These are phyloP conservation scores for Mycena kentingensis DNA, from an alignment of 768 basidiomycete genomes.

Conservation along the genomic window DNA sequence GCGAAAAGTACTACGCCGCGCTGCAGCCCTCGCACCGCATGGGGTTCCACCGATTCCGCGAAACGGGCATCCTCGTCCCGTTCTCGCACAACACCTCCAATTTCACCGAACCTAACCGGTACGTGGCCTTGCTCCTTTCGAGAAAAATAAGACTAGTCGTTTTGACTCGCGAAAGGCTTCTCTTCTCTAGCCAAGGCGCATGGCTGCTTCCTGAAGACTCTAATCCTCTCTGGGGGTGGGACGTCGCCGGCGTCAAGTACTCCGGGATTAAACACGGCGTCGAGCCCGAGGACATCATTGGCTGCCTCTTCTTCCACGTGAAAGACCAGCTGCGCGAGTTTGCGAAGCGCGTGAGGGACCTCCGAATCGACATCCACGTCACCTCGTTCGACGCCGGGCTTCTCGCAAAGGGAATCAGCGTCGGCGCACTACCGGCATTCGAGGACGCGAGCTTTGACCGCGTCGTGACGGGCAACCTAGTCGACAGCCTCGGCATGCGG, in stretches of 20 bases:
- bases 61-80: conserved; percentile 33
- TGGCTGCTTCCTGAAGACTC: conserved; percentile 43
- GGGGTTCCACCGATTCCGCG: conserved; percentile 30
- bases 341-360: conserved; percentile 31
- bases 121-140: not conserved
- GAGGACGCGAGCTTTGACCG: conserved; percentile 32
- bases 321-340: conserved; percentile 34
- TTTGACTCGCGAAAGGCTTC: conserved; percentile 26
- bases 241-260: conserved; percentile 34
- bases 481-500: conserved; percentile 26
- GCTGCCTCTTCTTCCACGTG: conserved; percentile 39
- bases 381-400: conserved; percentile 36
- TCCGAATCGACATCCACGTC: conserved; percentile 30
- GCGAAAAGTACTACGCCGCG: conserved; percentile 37
- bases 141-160: not conserved
- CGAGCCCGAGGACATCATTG: conserved; percentile 32
- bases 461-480: conserved; percentile 32
- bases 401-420: conserved; percentile 33
- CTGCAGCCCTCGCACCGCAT: conserved; percentile 40
- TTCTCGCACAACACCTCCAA: conserved; percentile 29
- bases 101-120: conserved; percentile 37
- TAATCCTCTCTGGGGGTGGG: conserved; percentile 46
- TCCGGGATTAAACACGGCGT: conserved; percentile 34
- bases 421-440: conserved; percentile 28
- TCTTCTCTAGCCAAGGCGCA: conserved; percentile 39